A percentile compares a stretch with the other conserved stretches of the same genome.
Evolutionary conservation across 164 flowering plant genomes (phyloP).

Genomic region (Tetrastigma voinierianum): DNA sequence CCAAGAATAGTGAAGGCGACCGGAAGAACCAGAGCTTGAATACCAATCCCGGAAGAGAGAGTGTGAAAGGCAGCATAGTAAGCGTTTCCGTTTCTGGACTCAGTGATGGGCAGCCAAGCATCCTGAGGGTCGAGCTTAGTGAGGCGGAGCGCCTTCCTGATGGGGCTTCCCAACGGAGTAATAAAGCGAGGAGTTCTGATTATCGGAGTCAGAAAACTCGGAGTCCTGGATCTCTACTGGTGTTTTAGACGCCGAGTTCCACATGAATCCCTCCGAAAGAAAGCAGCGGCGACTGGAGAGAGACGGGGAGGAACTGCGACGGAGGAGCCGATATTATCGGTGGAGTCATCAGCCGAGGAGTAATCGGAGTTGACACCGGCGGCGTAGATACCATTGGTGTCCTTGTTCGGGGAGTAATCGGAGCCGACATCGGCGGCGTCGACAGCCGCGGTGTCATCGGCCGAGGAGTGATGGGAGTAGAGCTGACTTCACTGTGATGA

Average conservation of each 20-base stretch:
- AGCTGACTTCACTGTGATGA: conserved; percentile 15
- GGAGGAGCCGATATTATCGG: conserved; percentile 33
- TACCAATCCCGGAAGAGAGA: conserved; percentile 70
- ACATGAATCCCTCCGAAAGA: conserved; percentile 20
- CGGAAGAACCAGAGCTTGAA: conserved; percentile 80
- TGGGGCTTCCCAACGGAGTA: conserved; percentile 49
- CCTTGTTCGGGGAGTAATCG: neutral
- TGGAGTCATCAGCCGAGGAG: too few relatives aligned
- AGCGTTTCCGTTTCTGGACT: conserved; percentile 83
- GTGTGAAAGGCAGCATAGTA: conserved; percentile 69
- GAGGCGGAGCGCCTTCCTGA: conserved; percentile 38
- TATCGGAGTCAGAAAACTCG: conserved; percentile 21
- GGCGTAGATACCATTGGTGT: conserved; percentile 11
- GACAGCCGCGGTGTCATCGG: conserved; percentile 25
- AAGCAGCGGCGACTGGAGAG: conserved; percentile 42
- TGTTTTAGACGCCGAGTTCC: conserved; percentile 8
- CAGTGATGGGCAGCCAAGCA: conserved; percentile 87
- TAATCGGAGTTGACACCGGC: too few relatives aligned
- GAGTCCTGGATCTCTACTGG: conserved; percentile 12
- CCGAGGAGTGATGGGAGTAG: conserved; percentile 25
- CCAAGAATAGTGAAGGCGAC: conserved; percentile 75
- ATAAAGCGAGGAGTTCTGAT: conserved; percentile 30
- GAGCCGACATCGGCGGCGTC: conserved; percentile 23
- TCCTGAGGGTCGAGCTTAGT: conserved; percentile 48
- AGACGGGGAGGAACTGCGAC: conserved; percentile 43